Conservation (phyloP, 2,329 filamentous ascomycete species). For the Colletotrichum orbiculare region DNA sequence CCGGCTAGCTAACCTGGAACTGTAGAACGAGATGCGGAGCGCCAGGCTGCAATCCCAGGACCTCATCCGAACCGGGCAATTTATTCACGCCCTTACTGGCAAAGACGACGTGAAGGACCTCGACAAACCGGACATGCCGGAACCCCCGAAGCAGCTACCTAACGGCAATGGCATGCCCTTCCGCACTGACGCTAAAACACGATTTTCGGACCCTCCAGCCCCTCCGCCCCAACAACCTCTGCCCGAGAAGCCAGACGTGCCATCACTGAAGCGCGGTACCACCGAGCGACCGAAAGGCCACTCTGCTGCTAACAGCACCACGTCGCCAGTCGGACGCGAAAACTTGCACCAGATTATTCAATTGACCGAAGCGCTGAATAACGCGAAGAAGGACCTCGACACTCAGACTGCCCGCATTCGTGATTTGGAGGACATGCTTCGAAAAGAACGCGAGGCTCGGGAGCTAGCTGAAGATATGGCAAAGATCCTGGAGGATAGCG, state of each 20-base stretch:
- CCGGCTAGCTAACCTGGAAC: constrained; percentile 39
- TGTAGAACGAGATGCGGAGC: constrained; percentile 87
- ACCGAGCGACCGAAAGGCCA: constrained; percentile 78
- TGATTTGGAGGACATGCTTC: constrained; percentile 82
- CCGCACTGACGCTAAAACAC: constrained; percentile 80
- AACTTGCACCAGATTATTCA: constrained; percentile 80
- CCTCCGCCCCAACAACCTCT: constrained; percentile 93
- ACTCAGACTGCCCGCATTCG: constrained; percentile 82
- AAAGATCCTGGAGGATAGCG: constrained; percentile 72
- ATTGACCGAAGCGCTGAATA: constrained; percentile 85
- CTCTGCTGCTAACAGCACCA: constrained; percentile 51
- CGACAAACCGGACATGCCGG: constrained; percentile 61
- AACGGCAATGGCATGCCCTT: constrained; percentile 65
- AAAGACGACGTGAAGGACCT: constrained; percentile 74
- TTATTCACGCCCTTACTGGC: constrained; percentile 80
- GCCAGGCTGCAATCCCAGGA: constrained; percentile 91
- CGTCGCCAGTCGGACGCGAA: constrained; percentile 67
- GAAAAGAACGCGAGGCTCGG: constrained; percentile 82
- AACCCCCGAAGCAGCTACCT: constrained; percentile 59
- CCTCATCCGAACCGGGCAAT: constrained; percentile 82
- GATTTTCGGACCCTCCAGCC: constrained; percentile 93
- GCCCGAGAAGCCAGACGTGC: constrained; percentile 89
- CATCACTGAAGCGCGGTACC: constrained; percentile 78
- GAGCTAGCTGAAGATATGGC: constrained; percentile 87
- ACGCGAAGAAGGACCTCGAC: constrained; percentile 87